phyloP scores from a whole-genome alignment of 2,329 filamentous ascomycete species.

The Monosporascus sp. region DNA sequence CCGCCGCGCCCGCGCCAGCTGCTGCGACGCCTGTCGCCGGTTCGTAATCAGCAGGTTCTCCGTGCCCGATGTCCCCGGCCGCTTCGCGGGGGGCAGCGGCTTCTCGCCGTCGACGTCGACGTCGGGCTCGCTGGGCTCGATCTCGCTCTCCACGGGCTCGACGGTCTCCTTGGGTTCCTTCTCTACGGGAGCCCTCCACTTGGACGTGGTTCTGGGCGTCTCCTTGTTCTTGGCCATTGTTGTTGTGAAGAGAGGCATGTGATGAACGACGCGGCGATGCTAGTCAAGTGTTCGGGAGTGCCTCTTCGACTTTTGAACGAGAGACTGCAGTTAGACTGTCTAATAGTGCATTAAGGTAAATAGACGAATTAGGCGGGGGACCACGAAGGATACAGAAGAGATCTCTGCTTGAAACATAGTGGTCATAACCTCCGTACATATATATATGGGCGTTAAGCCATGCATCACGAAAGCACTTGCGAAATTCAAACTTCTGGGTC shows the following conservation, averaged over 20 bases:
- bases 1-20: constrained; percentile 32
- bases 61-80: constrained; percentile 39
- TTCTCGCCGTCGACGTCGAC: constrained; percentile 1
- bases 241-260: constrained; percentile 7
- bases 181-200: background rate
- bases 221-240: constrained; percentile 8
- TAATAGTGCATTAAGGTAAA: background rate
- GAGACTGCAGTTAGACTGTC: background rate
- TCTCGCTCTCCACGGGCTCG: background rate
- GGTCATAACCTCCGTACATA: background rate
- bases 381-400: background rate
- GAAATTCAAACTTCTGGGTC: background rate
- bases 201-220: background rate
- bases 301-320: constrained; percentile 1
- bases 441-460: background rate
- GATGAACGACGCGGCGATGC: background rate
- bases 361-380: background rate
- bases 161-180: background rate
- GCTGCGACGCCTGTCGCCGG: constrained; percentile 32
- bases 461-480: background rate
- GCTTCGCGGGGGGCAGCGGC: constrained; percentile 6
- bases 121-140: too few species aligned
- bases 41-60: constrained; percentile 35
- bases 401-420: background rate
- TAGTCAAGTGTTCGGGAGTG: background rate